These are phyloP conservation scores for Inga oerstediana DNA, from an alignment of 306 rosid species.

Conservation along the genomic window DNA sequence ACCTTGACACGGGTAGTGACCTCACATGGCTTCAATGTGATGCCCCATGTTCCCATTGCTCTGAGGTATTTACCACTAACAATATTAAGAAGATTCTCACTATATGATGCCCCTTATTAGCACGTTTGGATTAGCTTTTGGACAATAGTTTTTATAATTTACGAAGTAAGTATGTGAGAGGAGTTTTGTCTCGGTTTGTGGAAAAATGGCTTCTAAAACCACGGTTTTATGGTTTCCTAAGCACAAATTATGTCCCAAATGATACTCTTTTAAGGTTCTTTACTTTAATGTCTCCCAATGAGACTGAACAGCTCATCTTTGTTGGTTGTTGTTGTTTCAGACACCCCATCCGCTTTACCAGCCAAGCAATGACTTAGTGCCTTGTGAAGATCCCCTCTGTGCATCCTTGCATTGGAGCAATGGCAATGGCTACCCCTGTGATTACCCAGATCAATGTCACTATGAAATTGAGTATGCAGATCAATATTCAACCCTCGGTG, in stretches of 20 bases:
- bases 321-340: conserved; percentile 51
- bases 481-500: conserved; percentile 85
- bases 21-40: conserved; percentile 99
- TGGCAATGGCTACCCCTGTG: conserved; percentile 49
- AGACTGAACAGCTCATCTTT: background rate
- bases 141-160: no score
- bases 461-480: conserved; percentile 88
- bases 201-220: no score
- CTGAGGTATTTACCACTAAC: conserved; percentile 53
- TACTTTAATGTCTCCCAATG: background rate
- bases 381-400: conserved; percentile 70
- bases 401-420: conserved; percentile 53
- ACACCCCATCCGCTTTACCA: conserved; percentile 81
- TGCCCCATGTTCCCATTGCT: conserved; percentile 81
- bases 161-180: no score
- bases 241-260: background rate
- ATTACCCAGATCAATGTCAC: conserved; percentile 76
- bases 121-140: no score
- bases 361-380: conserved; percentile 75
- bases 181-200: no score
- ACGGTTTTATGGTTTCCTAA: no score
- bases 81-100: background rate
- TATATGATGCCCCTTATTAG: no score
- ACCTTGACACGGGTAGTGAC: conserved; percentile 96
- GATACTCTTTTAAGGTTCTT: background rate